phyloP scores from a whole-genome alignment of 2,329 filamentous ascomycete genomes.

The Aspergillus sclerotialis region DNA sequence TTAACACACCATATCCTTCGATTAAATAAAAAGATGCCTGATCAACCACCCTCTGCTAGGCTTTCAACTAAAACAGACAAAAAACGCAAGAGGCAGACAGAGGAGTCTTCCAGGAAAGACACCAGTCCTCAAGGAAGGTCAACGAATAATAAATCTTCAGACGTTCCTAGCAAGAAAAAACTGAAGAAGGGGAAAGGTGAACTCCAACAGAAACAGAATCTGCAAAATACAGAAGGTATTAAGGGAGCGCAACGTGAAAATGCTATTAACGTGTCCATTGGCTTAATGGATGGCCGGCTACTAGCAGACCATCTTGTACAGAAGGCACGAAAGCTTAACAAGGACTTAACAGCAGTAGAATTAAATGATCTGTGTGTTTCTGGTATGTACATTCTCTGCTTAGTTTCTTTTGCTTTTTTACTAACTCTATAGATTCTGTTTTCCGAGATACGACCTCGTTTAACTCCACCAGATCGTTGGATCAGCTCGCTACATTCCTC shows the following conservation, averaged over 20 bases:
- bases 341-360: constrained; percentile 75
- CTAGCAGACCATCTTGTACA: constrained; percentile 81
- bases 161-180: constrained; percentile 28
- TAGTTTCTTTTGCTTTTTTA: constrained; percentile 1
- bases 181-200: constrained; percentile 49
- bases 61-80: constrained; percentile 30
- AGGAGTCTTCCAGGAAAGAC: constrained; percentile 22
- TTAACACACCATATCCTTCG: background rate
- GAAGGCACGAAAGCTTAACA: constrained; percentile 68
- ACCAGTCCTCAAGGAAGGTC: constrained; percentile 13
- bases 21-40: constrained; percentile 14
- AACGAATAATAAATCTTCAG: constrained; percentile 12
- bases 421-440: constrained; percentile 50
- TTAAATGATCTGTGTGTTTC: constrained; percentile 74
- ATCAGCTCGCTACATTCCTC: constrained; percentile 72
- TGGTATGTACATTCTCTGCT: constrained; percentile 43
- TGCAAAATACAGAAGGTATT: constrained; percentile 19
- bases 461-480: constrained; percentile 57
- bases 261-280: constrained; percentile 72
- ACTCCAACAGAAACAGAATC: constrained; percentile 17
- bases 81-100: constrained; percentile 35
- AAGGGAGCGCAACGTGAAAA: constrained; percentile 54
- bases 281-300: constrained; percentile 73
- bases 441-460: constrained; percentile 77
- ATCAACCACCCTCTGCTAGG: constrained; percentile 11